A percentile compares a stretch with the other conserved stretches of the same genome.
Evolutionary conservation across 139 green algal species (phyloP).

Genomic region (Chlorella sp.): DNA sequence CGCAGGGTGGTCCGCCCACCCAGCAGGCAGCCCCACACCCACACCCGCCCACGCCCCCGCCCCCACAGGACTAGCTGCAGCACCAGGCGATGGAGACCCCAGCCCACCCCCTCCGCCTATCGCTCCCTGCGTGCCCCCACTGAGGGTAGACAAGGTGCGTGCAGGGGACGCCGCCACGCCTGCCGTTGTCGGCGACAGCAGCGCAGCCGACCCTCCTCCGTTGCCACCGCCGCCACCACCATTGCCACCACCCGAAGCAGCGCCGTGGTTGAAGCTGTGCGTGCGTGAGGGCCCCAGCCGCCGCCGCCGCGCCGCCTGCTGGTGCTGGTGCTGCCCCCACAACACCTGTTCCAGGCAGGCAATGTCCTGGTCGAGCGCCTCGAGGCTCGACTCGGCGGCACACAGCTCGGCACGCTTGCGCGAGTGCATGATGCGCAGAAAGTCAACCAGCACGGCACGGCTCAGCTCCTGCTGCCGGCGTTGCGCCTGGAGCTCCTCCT

Average conservation of each 20-base stretch:
- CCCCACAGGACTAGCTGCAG: too few relatives aligned
- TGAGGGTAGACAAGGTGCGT: background rate
- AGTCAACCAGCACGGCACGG: too few relatives aligned
- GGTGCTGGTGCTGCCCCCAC: background rate
- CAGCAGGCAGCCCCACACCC: too few relatives aligned
- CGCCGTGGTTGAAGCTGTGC: background rate
- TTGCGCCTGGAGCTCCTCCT: too few relatives aligned
- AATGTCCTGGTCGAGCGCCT: constrained; percentile 4
- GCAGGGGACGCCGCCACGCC: background rate
- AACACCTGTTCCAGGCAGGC: constrained; percentile 4
- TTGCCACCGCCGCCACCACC: too few relatives aligned
- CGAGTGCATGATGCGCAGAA: constrained; percentile 22
- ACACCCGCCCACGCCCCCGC: too few relatives aligned
- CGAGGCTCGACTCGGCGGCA: background rate
- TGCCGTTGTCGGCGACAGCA: too few relatives aligned
- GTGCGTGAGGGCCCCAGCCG: background rate
- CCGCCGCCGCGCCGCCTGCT: background rate
- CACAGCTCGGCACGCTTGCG: constrained; percentile 18
- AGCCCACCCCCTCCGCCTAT: background rate
- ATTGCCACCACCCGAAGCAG: too few relatives aligned
- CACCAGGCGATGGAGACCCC: too few relatives aligned
- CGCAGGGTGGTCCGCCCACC: too few relatives aligned
- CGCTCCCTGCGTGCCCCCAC: background rate
- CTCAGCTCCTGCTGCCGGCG: too few relatives aligned
- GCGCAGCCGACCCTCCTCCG: too few relatives aligned